A percentile compares a stretch with the other conserved stretches of the same genome.
phyloP scores from a whole-genome alignment of 108 stramenopile species.

The Nitzschia putrida region DNA sequence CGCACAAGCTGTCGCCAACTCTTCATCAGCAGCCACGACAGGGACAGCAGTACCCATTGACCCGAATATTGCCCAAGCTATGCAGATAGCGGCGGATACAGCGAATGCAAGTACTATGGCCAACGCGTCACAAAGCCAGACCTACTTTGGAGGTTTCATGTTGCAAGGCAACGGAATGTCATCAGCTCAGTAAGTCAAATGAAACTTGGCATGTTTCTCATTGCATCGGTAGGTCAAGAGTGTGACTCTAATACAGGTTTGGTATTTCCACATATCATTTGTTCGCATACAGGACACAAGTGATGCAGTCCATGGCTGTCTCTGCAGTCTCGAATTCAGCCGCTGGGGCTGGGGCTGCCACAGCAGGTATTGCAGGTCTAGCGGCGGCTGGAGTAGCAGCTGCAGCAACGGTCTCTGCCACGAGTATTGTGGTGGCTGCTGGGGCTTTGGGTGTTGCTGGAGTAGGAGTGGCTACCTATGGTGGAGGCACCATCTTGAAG shows the following conservation, averaged over 20 bases:
- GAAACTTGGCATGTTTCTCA: too few relatives aligned
- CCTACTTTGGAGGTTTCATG: not conserved
- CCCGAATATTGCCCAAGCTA: not conserved
- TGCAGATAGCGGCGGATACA: not conserved
- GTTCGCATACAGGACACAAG: not conserved
- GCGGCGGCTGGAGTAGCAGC: not conserved
- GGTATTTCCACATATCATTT: too few relatives aligned
- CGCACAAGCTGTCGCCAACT: not conserved
- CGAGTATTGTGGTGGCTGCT: not conserved
- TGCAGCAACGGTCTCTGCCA: not conserved
- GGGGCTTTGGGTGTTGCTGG: not conserved
- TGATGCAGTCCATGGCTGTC: not conserved
- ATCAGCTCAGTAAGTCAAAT: not conserved
- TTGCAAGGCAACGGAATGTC: not conserved
- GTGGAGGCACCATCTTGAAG: not conserved
- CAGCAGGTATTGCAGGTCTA: not conserved
- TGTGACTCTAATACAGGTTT: too few relatives aligned
- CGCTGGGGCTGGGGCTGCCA: not conserved
- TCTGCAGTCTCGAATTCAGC: too few relatives aligned
- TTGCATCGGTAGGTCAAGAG: too few relatives aligned
- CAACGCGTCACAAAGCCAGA: constrained; percentile 6
- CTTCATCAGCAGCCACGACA: not conserved
- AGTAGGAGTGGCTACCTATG: not conserved
- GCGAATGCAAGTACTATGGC: constrained; percentile 1
- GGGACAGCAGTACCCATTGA: not conserved